phyloP scores from a whole-genome alignment of 306 rosid species.

The Hippophae rhamnoides region DNA sequence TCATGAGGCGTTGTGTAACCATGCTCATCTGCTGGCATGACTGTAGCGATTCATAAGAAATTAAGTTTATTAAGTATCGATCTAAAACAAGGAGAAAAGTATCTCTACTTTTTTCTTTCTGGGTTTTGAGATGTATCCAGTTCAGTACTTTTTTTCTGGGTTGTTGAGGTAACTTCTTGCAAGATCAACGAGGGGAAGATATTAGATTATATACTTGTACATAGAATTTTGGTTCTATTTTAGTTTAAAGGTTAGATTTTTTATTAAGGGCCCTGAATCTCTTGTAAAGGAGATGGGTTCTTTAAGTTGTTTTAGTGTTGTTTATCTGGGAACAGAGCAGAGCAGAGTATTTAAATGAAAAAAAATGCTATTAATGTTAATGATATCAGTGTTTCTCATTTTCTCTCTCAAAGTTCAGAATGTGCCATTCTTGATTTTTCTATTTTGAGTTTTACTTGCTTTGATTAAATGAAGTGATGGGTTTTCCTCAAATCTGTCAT shows the following conservation, averaged over 20 bases:
- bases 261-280: constrained; percentile 12
- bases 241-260: not conserved
- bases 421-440: not conserved
- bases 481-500: not conserved
- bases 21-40: constrained; percentile 96
- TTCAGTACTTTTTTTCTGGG: not conserved
- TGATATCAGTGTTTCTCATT: not conserved
- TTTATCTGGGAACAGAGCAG: not conserved
- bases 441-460: not conserved
- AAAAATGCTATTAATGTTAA: not conserved
- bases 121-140: constrained; percentile 5
- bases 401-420: not conserved
- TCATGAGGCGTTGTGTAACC: constrained; percentile 73
- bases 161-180: not conserved
- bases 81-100: not conserved
- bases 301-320: constrained; percentile 11
- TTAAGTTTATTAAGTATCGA: not conserved
- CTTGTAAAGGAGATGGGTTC: constrained; percentile 12
- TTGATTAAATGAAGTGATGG: constrained; percentile 6
- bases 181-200: not conserved
- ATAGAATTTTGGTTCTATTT: constrained; percentile 7
- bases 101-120: constrained; percentile 1
- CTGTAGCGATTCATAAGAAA: constrained; percentile 42
- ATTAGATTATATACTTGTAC: constrained; percentile 20
- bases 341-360: not conserved